These are phyloP conservation scores for Pseudogymnoascus sp. DNA, from an alignment of 2,329 filamentous ascomycete species.

Conservation along the genomic window DNA sequence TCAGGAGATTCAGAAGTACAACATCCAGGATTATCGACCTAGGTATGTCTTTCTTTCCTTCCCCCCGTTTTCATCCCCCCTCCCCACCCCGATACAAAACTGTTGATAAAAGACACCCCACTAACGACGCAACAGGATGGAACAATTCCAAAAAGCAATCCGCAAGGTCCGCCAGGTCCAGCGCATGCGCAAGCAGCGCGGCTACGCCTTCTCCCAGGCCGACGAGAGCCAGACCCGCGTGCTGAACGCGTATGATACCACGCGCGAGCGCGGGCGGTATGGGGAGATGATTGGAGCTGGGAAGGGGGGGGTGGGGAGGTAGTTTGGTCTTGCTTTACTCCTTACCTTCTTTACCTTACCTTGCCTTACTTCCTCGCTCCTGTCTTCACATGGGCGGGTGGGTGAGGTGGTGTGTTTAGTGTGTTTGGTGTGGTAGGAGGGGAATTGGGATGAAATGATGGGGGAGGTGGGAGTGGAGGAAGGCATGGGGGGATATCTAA, in stretches of 20 bases:
- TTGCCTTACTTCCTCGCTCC: not conserved
- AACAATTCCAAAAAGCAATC: slow-evolving; percentile 99
- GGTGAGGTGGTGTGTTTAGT: too few species aligned
- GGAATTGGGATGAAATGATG: too few species aligned
- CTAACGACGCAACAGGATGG: slow-evolving; percentile 60
- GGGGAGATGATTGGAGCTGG: slow-evolving; percentile 65
- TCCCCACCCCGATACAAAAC: not conserved
- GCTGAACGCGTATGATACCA: slow-evolving; percentile 96
- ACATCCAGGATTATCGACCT: slow-evolving; percentile 96
- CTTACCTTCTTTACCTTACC: not conserved
- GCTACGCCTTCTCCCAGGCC: slow-evolving; percentile 95
- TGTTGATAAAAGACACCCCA: too few species aligned
- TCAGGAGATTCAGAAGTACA: slow-evolving; percentile 99
- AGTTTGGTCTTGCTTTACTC: not conserved
- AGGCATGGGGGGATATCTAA: not conserved
- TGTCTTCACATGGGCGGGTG: too few species aligned
- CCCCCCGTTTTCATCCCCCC: slow-evolving; percentile 20
- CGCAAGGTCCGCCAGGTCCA: slow-evolving; percentile 97
- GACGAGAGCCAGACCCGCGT: slow-evolving; percentile 94
- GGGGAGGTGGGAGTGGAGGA: not conserved
- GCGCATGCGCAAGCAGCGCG: slow-evolving; percentile 97
- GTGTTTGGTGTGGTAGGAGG: not conserved
- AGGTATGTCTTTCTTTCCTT: slow-evolving; percentile 50
- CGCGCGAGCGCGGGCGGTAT: slow-evolving; percentile 80
- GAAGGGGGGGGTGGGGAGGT: not conserved